Evolutionary conservation across 108 stramenopile genomes (phyloP), one percentile per base, ranked within the genome.

Genomic region (Discostella stelligeroides): DNA sequence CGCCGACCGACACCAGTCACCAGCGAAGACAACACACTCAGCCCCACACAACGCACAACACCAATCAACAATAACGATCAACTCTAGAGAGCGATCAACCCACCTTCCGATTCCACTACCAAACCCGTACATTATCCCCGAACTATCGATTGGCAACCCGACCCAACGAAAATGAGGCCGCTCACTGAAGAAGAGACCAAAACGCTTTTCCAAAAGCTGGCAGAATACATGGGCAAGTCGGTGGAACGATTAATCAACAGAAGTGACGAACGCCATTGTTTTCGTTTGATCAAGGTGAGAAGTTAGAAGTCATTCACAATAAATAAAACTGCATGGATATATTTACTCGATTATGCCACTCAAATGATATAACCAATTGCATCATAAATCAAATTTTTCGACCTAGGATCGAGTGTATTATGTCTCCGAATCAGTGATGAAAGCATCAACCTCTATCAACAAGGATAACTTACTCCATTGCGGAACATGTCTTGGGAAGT

Each of bases 401-500:
- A 55, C 73, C 24, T 65, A 88, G 73, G 97, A 98, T 70, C 88
- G 98, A n/a, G 95, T 97, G 15, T 99, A 96, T 82, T 99, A 99
- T 72, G 75, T 99, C 57, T 86, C 82, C 53, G 96, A 95, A 79
- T 83, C 83, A 37, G 74, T 92, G 13, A 85, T 96, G 88, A 94
- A 94, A 71, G 84, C 91, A 37, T 76, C 92, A 12, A 86, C 88
- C n/a, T 80, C 68, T 12, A 84, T 99, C 38, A 66, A 76, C 34
- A 81, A 94, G 30, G 96, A 98, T 53, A 85, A 92, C 46, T 60
- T 98, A 23, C 84, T 98, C 4, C 84, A 90, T 41, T 82, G 96
- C 24, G 99, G 99, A 24, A 98, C 96, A 20, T 98, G 97, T 80
- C 79, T 99, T 41, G 99, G 97, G n/a, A 98, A 98, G 80, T 98